Evolutionary conservation across 192 early-diverging fungal genomes (phyloP).

Genomic region (Coemansia sp.): DNA sequence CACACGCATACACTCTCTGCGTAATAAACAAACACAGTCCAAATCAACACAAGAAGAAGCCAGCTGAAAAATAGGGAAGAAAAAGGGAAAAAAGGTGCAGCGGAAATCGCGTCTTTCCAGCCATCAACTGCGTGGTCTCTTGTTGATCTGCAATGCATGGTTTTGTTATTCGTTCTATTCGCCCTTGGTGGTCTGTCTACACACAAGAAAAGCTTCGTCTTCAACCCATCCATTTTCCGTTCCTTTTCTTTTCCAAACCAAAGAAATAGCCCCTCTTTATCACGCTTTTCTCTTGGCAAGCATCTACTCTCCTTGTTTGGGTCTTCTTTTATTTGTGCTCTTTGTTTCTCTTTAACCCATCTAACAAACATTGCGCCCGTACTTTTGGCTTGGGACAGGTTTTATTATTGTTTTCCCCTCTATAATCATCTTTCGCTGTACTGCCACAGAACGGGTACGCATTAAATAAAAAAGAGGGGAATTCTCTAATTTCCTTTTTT

Average conservation of each 20-base stretch:
- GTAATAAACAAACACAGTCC: no score
- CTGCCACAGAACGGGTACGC: background rate
- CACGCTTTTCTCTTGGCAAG: background rate
- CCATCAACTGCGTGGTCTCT: background rate
- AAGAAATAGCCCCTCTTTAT: background rate
- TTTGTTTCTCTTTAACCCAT: no score
- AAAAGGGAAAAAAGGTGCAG: background rate
- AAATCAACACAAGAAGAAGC: no score
- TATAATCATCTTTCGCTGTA: background rate
- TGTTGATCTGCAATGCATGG: constrained; percentile 4
- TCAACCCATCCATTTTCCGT: background rate
- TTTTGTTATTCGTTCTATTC: constrained; percentile 1
- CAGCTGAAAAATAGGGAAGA: background rate
- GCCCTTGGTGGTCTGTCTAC: background rate
- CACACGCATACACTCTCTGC: no score
- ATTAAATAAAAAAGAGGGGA: background rate
- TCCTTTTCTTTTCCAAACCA: background rate
- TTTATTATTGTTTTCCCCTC: no score
- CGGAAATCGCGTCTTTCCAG: constrained; percentile 10
- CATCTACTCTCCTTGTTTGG: no score
- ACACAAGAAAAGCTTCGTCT: background rate
- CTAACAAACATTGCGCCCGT: no score
- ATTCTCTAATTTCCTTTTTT: background rate
- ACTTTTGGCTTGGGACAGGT: no score
- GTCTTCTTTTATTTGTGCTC: background rate